These are phyloP conservation scores for Fusarium marasasianum DNA, from an alignment of 2,329 filamentous ascomycete genomes.

Conservation along the genomic window DNA sequence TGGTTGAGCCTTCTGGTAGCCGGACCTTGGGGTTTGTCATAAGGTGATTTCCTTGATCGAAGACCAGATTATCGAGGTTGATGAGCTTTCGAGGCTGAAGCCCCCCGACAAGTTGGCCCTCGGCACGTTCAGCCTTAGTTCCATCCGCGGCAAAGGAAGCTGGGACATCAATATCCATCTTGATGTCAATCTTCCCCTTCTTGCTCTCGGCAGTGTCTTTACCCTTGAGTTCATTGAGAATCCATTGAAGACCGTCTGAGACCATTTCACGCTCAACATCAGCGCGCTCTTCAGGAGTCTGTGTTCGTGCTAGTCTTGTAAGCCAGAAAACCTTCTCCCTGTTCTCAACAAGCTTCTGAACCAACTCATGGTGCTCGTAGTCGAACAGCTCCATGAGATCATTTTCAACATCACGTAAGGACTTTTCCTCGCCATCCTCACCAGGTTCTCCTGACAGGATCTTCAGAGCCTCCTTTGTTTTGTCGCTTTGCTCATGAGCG, in stretches of 20 bases:
- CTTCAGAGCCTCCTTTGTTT: constrained; percentile 83
- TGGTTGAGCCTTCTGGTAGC: constrained; percentile 92
- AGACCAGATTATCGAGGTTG: constrained; percentile 94
- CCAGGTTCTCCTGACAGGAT: constrained; percentile 82
- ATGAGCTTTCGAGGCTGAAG: constrained; percentile 87
- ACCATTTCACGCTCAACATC: constrained; percentile 91
- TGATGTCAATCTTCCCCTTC: constrained; percentile 82
- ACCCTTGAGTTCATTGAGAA: constrained; percentile 87
- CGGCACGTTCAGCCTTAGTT: constrained; percentile 64
- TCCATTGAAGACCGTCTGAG: constrained; percentile 84
- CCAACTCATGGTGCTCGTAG: constrained; percentile 93
- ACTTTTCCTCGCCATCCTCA: constrained; percentile 81
- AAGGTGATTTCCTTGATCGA: constrained; percentile 97
- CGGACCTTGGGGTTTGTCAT: constrained; percentile 99
- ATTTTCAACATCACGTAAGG: constrained; percentile 93
- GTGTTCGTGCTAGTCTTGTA: constrained; percentile 84
- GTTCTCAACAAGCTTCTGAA: constrained; percentile 90
- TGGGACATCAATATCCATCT: constrained; percentile 90
- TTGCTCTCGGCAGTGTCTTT: constrained; percentile 69
- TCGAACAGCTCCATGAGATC: constrained; percentile 98
- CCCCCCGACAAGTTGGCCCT: constrained; percentile 79
- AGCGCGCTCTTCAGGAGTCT: constrained; percentile 78
- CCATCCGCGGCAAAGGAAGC: constrained; percentile 62
- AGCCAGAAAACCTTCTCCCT: constrained; percentile 96
- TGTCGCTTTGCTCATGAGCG: constrained; percentile 91